Evolutionary conservation across 1,284 basidiomycete species (phyloP).

Genomic region (Singerocomus inundabilis): DNA sequence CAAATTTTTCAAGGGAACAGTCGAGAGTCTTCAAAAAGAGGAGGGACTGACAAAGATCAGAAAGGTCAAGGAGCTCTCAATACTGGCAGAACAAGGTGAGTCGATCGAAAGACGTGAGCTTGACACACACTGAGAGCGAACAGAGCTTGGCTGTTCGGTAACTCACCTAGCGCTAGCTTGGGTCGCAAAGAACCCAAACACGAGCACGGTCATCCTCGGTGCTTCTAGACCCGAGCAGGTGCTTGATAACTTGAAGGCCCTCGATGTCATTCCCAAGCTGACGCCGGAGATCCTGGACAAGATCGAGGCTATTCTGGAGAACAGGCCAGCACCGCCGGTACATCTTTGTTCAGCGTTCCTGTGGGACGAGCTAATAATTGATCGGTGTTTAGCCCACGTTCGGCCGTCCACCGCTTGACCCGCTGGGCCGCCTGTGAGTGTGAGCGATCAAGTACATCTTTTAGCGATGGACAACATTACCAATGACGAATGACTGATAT

Average conservation of each 20-base stretch:
- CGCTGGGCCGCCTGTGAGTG: constrained; percentile 16
- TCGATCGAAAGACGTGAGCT: neutral
- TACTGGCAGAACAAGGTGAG: constrained; percentile 42
- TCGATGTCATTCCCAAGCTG: constrained; percentile 56
- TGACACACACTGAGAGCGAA: neutral
- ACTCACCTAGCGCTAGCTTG: constrained; percentile 74
- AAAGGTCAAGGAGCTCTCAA: constrained; percentile 49
- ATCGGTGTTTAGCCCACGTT: constrained; percentile 23
- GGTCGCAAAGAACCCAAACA: constrained; percentile 69
- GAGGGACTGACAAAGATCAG: constrained; percentile 49
- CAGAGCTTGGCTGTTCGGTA: constrained; percentile 52
- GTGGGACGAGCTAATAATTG: neutral
- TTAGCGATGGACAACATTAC: too few relatives aligned
- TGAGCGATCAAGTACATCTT: too few relatives aligned
- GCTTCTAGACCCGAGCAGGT: constrained; percentile 50
- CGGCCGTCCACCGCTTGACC: constrained; percentile 33
- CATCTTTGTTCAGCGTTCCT: constrained; percentile 4
- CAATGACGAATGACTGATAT: neutral
- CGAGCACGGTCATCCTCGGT: constrained; percentile 64
- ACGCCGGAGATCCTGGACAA: constrained; percentile 50
- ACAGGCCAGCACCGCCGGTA: constrained; percentile 32
- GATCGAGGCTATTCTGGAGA: constrained; percentile 54
- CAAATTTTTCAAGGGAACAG: constrained; percentile 42
- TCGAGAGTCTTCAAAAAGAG: constrained; percentile 35
- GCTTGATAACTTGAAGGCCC: constrained; percentile 60